Base-by-base conservation (phyloP, 106 monocot genomes). In the Phalaenopsis aphrodite region DNA sequence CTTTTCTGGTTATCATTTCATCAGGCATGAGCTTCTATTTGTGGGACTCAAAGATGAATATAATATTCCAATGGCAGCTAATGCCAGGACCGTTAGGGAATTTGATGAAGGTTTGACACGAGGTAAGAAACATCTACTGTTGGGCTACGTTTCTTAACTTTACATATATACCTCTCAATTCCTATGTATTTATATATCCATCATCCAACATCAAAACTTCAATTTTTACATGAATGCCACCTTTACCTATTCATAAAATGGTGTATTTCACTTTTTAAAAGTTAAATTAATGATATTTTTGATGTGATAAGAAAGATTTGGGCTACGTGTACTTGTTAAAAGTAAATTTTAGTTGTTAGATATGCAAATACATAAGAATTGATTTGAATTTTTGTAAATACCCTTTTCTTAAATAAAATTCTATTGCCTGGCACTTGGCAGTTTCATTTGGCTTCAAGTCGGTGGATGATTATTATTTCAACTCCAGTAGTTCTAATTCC, bases 401-500 rank as follows among this genome's bases (percentile, higher is more conserved):
- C n/a, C 30, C 30, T 30, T 65, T n/a, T n/a, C 24, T 8, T 2
- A 65, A 0, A 12, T 52, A 24, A 65, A 65, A 23, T 23, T 65
- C 5, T 65, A 65, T 47, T 55, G 36, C 6, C 19, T 30, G 30
- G 30, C 30, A 30, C 30, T 30, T 81, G 78, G 72, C 89, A 98
- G 97, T 98, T 49, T 94, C 97, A 77, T 94, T 98, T 91, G 97
- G 92, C 73, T 98, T 94, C 80, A 98, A 89, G 81, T 98, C 97
- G 14, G 92, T 84, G 56, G 94, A 94, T 91, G 97, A 98, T 78
- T 98, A 98, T 82, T 98, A 98, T 81, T 85, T 81, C 72, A 88
- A 94, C 69, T 88, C 97, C 12, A 94, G 94, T 77, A 98, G 97
- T 87, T 92, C 92, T 72, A 80, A 75, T 72, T 92, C 86, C 47